Base-by-base conservation (phyloP, 176 grass and related monocot species). In the Saccharum officinarum region DNA sequence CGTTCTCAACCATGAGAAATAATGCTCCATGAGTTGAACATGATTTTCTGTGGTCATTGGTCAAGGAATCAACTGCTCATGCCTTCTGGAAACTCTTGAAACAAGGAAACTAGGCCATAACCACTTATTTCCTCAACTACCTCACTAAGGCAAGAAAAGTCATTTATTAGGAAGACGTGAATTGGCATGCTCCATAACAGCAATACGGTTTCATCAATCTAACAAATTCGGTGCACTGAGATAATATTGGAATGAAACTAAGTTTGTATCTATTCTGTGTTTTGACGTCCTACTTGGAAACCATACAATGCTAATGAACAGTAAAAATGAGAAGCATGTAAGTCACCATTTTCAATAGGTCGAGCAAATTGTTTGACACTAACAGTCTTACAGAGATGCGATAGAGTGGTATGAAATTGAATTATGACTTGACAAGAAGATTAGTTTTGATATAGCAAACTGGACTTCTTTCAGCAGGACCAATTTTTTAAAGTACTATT, bases 171-270 rank as follows among this genome's bases (percentile, higher is more conserved):
- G 10, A 77, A 69, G 47, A 52, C 12, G 14, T 13, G 33, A 25
- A 42, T 46, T 76, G 69, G 68, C 38, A 85, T 39, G 70, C 52
- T 82, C 78, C 65, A 78, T 72, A 78, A 78, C 20, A 17, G 39
- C 13, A 33, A 66, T 36, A 52, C 0, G 22, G 60, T 79, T 59
- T 80, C 18, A 75, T 62, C 18, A 13, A 34, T 40, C 15, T 55
- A 63, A 64, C 23, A 28, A 28, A 28, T 6, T 78, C 34, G 69
- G 36, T 82, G 57, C 42, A 72, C 36, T 82, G n/a, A 47, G 63
- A 85, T 33, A 22, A 23, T 75, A 47, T 12, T 12, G 34, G n/a
- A 39, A 67, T 76, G 82, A 52, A 47, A 37, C 8, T 6, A 62
- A 76, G 22, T 15, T 62, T 36, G 34, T 26, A 45, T 72, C 66